Evolutionary conservation across 2,329 filamentous ascomycete genomes (phyloP), one percentile per base, ranked within the genome.

Genomic region (Zymoseptoria crescenta): DNA sequence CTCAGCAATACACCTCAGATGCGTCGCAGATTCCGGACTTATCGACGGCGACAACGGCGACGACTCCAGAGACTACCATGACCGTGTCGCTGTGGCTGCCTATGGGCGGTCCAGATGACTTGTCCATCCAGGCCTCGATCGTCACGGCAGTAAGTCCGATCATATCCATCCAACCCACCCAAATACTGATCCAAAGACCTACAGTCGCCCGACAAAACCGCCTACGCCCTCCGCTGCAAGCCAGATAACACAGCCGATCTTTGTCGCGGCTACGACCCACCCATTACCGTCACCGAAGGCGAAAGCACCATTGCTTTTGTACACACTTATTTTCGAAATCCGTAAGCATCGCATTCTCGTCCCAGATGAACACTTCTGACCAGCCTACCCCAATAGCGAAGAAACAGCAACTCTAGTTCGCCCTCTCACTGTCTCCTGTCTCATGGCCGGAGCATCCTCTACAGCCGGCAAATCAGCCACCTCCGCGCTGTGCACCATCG

Each of bases 211-310:
- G 65, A 66, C 24, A 52, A 62, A 28, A 69, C 69, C 4, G 66
- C 65, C 20, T 70, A 65, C 55, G 68, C 66, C 16, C 59, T 71
- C 4, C 64, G 65, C 28, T 71, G 68, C 58, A 52, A 28, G 13
- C 49, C 57, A 3, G 51, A 59, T 24, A 49, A 56, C 29, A 61
- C 59, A n/a, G 61, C 59, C 45, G 61, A 61, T 19, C 58, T 49
- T 27, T 71, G 69, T 55, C 35, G 13, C 35, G 45, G 51, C 8
- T 64, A 69, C 61, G 54, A 62, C 24, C 59, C 64, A 19, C 59
- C 69, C 8, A 65, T 71, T 54, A 71, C 67, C 8, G 57, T 72
- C 1, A 72, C 70, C 1, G 67, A 68, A 57, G 68, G 68, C 53
- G 62, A 63, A 30, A 69, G 68, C 54, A 70, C 68, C 19, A 54